Conservation (phyloP, 495 filamentous ascomycete genomes). For the Evansstolkia leycettana region DNA sequence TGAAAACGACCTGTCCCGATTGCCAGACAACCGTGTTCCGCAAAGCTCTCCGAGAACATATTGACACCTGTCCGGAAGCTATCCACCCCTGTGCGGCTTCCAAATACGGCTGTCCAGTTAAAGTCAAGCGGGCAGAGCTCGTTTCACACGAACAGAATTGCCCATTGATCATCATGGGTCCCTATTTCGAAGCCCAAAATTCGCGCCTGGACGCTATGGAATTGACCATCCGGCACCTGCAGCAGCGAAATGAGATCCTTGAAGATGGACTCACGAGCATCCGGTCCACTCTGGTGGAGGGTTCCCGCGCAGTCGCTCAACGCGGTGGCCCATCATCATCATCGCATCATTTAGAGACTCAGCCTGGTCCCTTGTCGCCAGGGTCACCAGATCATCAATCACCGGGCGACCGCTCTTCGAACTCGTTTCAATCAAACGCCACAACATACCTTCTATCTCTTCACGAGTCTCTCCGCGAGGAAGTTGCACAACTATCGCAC, state of each 20-base stretch:
- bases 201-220: constrained; percentile 43
- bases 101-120: constrained; percentile 43
- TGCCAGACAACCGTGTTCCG: constrained; percentile 38
- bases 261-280: constrained; percentile 42
- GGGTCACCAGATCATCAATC: constrained; percentile 3
- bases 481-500: constrained; percentile 45
- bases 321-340: neutral
- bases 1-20: constrained; percentile 36
- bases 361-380: neutral
- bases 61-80: constrained; percentile 39
- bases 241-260: constrained; percentile 45
- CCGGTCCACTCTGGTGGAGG: constrained; percentile 26
- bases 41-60: constrained; percentile 36
- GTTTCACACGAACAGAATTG: constrained; percentile 41
- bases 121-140: constrained; percentile 36
- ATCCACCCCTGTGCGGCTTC: constrained; percentile 41
- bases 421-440: constrained; percentile 21
- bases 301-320: constrained; percentile 8
- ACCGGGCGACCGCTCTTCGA: constrained; percentile 9
- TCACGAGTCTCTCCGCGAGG: constrained; percentile 55
- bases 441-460: constrained; percentile 53
- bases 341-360: neutral
- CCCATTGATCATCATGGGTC: constrained; percentile 44
- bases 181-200: constrained; percentile 46
- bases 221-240: constrained; percentile 40